Conservation (phyloP, 495 filamentous ascomycete genomes). For the Lasiosphaeris hirsuta region DNA sequence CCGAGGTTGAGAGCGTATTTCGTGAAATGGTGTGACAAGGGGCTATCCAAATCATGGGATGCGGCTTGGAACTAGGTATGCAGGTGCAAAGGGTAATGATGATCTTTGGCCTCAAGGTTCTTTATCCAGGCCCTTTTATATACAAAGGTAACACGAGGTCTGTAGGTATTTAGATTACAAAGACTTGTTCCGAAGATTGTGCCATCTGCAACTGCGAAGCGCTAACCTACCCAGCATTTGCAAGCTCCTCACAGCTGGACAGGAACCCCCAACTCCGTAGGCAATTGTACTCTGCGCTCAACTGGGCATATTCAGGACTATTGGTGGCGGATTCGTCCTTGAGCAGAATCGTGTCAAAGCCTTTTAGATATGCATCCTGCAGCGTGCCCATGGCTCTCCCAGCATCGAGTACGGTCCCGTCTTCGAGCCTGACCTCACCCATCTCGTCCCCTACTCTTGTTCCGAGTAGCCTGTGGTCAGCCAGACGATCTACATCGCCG, state of each 20-base stretch:
- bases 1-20: conserved; percentile 25
- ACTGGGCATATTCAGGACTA: not conserved
- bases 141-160: too few species aligned
- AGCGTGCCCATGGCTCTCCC: not conserved
- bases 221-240: too few species aligned
- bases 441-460: not conserved
- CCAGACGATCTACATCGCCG: not conserved
- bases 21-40: conserved; percentile 2
- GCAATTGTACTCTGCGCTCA: not conserved
- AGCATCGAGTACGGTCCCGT: not conserved
- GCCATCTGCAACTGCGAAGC: too few species aligned
- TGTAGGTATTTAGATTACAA: too few species aligned
- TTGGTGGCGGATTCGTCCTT: not conserved
- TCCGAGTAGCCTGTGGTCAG: not conserved
- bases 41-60: too few species aligned
- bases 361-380: conserved; percentile 1
- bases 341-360: not conserved
- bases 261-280: not conserved
- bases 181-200: too few species aligned
- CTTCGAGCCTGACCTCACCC: not conserved
- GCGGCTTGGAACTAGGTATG: too few species aligned
- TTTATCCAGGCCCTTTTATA: too few species aligned
- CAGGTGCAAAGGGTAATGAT: too few species aligned
- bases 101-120: too few species aligned
- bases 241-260: not conserved